Percentiles rank a stretch among this genome's conserved stretches.
These are phyloP conservation scores for Acanthamoeba royreba DNA, from an alignment of 208 protist genomes.

Conservation along the genomic window DNA sequence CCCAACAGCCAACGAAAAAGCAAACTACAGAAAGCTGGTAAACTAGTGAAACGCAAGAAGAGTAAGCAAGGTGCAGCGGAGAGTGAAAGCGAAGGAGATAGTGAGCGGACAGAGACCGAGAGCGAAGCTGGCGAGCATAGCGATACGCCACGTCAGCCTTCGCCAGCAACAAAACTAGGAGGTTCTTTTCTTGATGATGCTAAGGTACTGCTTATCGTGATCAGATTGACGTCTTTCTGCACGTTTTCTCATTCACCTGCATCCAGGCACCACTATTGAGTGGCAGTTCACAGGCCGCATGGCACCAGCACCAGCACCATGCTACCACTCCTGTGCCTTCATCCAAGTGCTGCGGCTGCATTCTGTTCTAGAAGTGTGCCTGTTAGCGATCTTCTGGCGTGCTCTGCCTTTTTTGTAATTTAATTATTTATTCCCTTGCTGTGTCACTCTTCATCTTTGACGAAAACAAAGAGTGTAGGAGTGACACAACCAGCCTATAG, in stretches of 20 bases:
- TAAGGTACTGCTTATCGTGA: background rate
- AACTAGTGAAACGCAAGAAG: background rate
- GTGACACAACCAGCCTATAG: too few species aligned
- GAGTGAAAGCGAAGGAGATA: background rate
- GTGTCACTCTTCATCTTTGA: too few species aligned
- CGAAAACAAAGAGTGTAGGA: too few species aligned
- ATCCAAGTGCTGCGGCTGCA: background rate
- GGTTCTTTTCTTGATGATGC: background rate
- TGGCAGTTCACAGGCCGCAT: background rate
- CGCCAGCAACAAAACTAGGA: background rate
- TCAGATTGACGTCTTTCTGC: background rate
- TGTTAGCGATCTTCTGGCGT: background rate
- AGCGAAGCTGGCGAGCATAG: background rate
- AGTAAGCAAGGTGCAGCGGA: background rate
- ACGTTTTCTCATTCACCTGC: background rate
- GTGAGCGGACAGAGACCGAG: background rate
- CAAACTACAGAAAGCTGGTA: background rate
- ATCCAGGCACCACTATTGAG: background rate
- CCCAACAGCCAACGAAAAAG: background rate
- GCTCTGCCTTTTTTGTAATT: background rate
- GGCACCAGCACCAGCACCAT: background rate
- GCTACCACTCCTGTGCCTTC: background rate
- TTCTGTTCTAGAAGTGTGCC: background rate
- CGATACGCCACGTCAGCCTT: background rate
- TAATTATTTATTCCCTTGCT: background rate